Percentiles rank a stretch among this genome's conserved stretches.
Conservation (phyloP, 768 basidiomycete species). For the Kondoa subrosea region DNA sequence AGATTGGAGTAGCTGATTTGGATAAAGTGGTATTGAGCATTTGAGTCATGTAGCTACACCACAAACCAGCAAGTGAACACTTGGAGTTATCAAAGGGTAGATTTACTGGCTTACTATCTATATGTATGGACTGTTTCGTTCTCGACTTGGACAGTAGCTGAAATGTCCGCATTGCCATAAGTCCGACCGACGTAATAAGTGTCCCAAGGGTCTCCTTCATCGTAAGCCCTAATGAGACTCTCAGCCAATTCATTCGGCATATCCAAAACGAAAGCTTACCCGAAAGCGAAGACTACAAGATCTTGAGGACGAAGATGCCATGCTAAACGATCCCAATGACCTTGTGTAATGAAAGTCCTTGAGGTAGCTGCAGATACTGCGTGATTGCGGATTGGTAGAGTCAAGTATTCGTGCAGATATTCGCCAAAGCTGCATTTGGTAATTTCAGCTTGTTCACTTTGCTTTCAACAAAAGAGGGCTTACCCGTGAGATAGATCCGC, state of each 20-base stretch:
- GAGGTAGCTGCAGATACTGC: background rate
- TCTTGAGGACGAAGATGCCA: background rate
- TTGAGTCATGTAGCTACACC: background rate
- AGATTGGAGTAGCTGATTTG: background rate
- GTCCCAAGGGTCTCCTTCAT: background rate
- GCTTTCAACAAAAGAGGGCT: too few relatives aligned
- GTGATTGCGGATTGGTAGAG: background rate
- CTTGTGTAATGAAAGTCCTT: background rate
- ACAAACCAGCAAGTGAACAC: too few relatives aligned
- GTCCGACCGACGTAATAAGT: background rate
- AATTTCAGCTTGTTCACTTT: too few relatives aligned
- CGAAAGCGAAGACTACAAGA: background rate
- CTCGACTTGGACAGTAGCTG: background rate
- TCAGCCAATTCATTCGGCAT: background rate
- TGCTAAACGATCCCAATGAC: background rate
- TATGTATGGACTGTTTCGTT: background rate
- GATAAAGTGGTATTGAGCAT: background rate
- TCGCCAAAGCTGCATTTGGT: background rate
- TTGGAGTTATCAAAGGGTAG: too few relatives aligned
- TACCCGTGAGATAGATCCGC: background rate
- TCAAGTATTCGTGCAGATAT: background rate
- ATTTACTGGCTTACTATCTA: too few relatives aligned
- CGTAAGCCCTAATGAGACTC: background rate
- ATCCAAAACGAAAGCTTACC: background rate
- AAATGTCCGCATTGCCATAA: background rate